Conservation (phyloP, 257 asterid species). For the Fraxinus excelsior region DNA sequence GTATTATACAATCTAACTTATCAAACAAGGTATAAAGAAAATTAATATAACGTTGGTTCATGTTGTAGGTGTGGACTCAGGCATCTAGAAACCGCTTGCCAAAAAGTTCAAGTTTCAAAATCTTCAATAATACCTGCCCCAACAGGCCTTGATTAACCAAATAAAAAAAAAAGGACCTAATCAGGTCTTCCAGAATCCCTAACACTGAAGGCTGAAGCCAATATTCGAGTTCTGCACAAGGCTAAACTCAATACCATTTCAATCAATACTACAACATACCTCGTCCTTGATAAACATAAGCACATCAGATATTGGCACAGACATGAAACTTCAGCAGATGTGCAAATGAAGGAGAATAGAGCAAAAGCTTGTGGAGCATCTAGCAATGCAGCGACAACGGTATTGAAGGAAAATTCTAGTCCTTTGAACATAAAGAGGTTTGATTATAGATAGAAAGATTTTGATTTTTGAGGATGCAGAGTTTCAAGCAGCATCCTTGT, state of each 20-base stretch:
- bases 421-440: slow-evolving; percentile 56
- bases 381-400: slow-evolving; percentile 61
- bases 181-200: slow-evolving; percentile 46
- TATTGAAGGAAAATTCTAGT: slow-evolving; percentile 50
- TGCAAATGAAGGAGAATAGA: slow-evolving; percentile 35
- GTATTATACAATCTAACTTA: background rate
- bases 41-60: background rate
- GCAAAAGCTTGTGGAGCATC: slow-evolving; percentile 69
- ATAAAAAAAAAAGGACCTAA: slow-evolving; percentile 64
- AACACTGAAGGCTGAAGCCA: background rate
- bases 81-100: slow-evolving; percentile 61
- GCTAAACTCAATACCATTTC: slow-evolving; percentile 53
- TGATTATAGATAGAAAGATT: slow-evolving; percentile 56
- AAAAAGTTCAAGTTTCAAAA: slow-evolving; percentile 66
- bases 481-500: slow-evolving; percentile 76
- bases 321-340: slow-evolving; percentile 72
- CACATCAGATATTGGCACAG: slow-evolving; percentile 56
- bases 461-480: slow-evolving; percentile 41
- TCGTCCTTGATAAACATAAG: slow-evolving; percentile 55
- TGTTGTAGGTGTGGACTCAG: slow-evolving; percentile 66
- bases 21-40: background rate
- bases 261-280: slow-evolving; percentile 49
- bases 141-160: slow-evolving; percentile 82
- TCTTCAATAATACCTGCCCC: slow-evolving; percentile 82
- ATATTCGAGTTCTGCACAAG: slow-evolving; percentile 27